phyloP scores from a whole-genome alignment of 2,329 filamentous ascomycete genomes.

The Clarireedia sp. region DNA sequence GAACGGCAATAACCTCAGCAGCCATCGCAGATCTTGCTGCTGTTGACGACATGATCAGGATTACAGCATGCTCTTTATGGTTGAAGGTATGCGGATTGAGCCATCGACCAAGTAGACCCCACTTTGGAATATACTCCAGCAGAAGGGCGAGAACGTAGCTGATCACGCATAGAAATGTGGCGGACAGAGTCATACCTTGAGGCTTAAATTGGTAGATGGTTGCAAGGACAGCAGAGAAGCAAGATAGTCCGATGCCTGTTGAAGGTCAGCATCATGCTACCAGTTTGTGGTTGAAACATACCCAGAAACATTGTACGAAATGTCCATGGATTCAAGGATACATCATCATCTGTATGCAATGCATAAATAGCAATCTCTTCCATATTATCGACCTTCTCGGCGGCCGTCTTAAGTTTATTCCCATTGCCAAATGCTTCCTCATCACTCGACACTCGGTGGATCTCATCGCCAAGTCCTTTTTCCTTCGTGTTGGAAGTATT shows the following conservation, averaged over 20 bases:
- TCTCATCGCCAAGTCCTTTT: not conserved
- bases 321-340: slow-evolving; percentile 26
- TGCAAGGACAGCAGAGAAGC: slow-evolving; percentile 33
- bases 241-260: slow-evolving; percentile 29
- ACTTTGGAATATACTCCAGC: slow-evolving; percentile 29
- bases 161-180: slow-evolving; percentile 36
- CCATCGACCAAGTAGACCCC: slow-evolving; percentile 35
- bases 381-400: slow-evolving; percentile 4
- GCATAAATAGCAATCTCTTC: not conserved
- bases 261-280: slow-evolving; percentile 25
- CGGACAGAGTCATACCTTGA: slow-evolving; percentile 35
- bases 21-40: slow-evolving; percentile 59
- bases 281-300: slow-evolving; percentile 7
- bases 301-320: slow-evolving; percentile 34
- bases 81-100: slow-evolving; percentile 61
- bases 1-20: slow-evolving; percentile 64
- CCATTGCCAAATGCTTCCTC: not conserved
- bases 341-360: slow-evolving; percentile 12
- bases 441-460: not conserved
- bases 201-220: slow-evolving; percentile 42
- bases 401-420: slow-evolving; percentile 7
- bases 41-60: slow-evolving; percentile 50
- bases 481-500: not conserved
- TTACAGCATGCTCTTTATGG: slow-evolving; percentile 59
- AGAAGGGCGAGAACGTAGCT: slow-evolving; percentile 34